A percentile compares a stretch with the other conserved stretches of the same genome.
Evolutionary conservation across 352 stramenopile genomes (phyloP).

Genomic region (Phytophthora lateralis): DNA sequence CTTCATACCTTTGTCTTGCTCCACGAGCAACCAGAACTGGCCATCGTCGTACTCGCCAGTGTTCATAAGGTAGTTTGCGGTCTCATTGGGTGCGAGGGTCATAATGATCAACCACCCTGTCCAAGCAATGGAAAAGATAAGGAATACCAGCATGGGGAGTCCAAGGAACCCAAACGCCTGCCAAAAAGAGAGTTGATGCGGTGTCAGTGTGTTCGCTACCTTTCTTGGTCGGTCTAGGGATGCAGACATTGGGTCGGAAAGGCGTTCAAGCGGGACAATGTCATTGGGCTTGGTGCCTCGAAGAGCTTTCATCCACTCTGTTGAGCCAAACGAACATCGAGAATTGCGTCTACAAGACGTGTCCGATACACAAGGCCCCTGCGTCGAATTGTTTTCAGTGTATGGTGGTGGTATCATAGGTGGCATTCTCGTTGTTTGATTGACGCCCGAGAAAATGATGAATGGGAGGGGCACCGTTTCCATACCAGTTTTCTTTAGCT

Average conservation of each 20-base stretch:
- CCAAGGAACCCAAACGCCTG: slow-evolving; percentile 39
- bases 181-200: slow-evolving; percentile 28
- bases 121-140: slow-evolving; percentile 37
- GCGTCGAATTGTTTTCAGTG: background rate
- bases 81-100: slow-evolving; percentile 44
- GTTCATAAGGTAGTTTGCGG: slow-evolving; percentile 55
- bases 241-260: slow-evolving; percentile 13
- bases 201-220: slow-evolving; percentile 1
- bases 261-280: slow-evolving; percentile 18
- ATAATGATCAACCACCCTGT: slow-evolving; percentile 43
- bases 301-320: slow-evolving; percentile 19
- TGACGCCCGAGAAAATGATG: too few relatives aligned
- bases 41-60: slow-evolving; percentile 50
- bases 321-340: slow-evolving; percentile 3
- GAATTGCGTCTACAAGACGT: slow-evolving; percentile 7
- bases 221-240: slow-evolving; percentile 7
- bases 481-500: background rate
- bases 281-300: background rate
- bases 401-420: slow-evolving; percentile 3
- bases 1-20: slow-evolving; percentile 19
- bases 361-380: slow-evolving; percentile 1
- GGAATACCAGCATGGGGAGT: slow-evolving; percentile 25
- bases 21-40: slow-evolving; percentile 51
- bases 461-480: background rate
- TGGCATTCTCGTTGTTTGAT: slow-evolving; percentile 6